Conservation (phyloP, 2,329 filamentous ascomycete genomes). For the Exophiala sp. region DNA sequence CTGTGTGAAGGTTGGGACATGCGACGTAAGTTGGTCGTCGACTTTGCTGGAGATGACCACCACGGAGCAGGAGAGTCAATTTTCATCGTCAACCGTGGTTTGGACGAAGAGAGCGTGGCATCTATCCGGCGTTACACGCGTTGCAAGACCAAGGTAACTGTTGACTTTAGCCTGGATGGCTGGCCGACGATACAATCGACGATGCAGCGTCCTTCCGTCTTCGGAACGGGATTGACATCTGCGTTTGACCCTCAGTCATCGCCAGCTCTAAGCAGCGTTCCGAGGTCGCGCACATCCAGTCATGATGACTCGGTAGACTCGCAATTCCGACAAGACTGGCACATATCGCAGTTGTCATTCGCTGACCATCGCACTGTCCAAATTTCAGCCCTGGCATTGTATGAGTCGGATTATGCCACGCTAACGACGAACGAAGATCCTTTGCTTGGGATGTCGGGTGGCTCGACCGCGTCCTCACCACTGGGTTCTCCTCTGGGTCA, state of each 20-base stretch:
- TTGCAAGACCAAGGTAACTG: conserved; percentile 41
- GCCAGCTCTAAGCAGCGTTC: conserved; percentile 27
- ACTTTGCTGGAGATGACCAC: conserved; percentile 81
- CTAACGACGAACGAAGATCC: conserved; percentile 76
- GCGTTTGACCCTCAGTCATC: conserved; percentile 18
- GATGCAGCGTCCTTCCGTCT: conserved; percentile 43
- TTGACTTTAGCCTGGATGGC: conserved; percentile 26
- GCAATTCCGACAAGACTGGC: conserved; percentile 61
- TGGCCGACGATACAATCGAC: conserved; percentile 27
- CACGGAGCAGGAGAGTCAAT: conserved; percentile 71
- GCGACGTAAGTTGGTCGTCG: conserved; percentile 77
- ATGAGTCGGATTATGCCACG: conserved; percentile 69
- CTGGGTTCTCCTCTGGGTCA: conserved; percentile 53
- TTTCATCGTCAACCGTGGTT: conserved; percentile 69
- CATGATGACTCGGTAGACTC: conserved; percentile 34
- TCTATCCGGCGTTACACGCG: conserved; percentile 58
- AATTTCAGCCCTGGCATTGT: conserved; percentile 68
- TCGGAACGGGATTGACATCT: conserved; percentile 41
- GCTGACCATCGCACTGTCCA: conserved; percentile 57
- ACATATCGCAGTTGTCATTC: conserved; percentile 58
- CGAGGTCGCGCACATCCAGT: conserved; percentile 35
- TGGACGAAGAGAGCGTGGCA: conserved; percentile 56
- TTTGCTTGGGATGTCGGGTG: conserved; percentile 57
- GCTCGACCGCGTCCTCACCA: conserved; percentile 52
- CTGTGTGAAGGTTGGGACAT: conserved; percentile 88